Evolutionary conservation across 1,284 basidiomycete species (phyloP), one percentile per base, ranked within the genome.

Genomic region (Takashimella tepidaria): DNA sequence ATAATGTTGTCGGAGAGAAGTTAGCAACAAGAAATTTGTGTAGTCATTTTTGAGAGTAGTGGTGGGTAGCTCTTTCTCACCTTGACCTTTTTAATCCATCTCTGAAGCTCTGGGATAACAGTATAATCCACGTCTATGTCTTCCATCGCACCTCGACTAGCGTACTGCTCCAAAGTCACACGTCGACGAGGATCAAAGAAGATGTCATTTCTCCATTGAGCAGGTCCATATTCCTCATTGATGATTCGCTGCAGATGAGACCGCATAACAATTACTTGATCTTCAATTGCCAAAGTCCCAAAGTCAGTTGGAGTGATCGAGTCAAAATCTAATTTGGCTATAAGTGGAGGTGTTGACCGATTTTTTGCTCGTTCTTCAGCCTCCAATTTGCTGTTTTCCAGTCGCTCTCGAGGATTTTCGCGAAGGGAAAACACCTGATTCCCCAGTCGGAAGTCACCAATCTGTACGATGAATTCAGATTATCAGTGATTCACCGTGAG

Each of bases 181-280:
- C 51, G 49, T 1, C 42, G 20, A 1, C 16, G 11, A 19, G 41
- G 42, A 22, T 42, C 37, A 49, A 56, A 67, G 53, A 68, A 69
- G 8, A 43, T 10, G 44, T 73, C 68, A 5, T 60, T 51, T 11
- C 69, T 57, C 57, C 62, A 56, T 47, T 62, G 62, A 3, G 68
- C 67, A 0, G 68, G 64, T 4, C 46, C 20, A 31, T 70, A 71
- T 13, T 47, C 40, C 19, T 71, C 69, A 8, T 48, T 20, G 3
- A 71, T 43, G 22, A 69, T 31, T 1, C 20, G 21, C 25, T 53
- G 50, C 2, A 70, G 61, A 47, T 63, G 64, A 0, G 55, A 60
- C 4, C 59, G 61, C n/a, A 69, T 57, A 4, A 37, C 26, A 2
- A 46, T 51, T 3, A 70, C 24, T 42, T 69, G 69, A 0, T 55